Percentiles rank a stretch among this genome's conserved stretches.
phyloP scores from a whole-genome alignment of 257 asterid genomes.

The Solanum chiquidenum region DNA sequence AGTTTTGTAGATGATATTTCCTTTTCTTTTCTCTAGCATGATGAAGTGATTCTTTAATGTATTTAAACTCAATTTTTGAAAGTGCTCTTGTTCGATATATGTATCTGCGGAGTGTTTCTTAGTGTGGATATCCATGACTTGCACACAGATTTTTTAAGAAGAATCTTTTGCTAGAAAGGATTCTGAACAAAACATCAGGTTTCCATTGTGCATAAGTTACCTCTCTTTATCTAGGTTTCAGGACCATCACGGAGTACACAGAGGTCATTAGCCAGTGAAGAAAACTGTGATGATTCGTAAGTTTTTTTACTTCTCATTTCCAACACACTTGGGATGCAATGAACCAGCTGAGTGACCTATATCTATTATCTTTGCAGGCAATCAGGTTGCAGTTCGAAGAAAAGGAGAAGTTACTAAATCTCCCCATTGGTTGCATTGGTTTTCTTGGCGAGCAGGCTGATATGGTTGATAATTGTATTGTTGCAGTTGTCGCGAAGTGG shows the following conservation, averaged over 20 bases:
- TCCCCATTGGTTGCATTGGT: slow-evolving; percentile 12
- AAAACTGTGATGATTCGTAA: slow-evolving; percentile 61
- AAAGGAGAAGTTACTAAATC: slow-evolving; percentile 35
- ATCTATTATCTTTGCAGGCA: slow-evolving; percentile 32
- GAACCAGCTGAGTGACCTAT: neutral
- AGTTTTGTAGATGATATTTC: neutral
- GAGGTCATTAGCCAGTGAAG: slow-evolving; percentile 53
- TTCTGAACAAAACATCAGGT: neutral
- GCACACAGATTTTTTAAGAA: neutral
- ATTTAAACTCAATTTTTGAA: neutral
- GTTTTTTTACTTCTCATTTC: slow-evolving; percentile 11
- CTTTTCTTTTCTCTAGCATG: neutral
- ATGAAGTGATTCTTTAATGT: neutral
- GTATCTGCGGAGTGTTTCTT: neutral
- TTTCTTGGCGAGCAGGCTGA: neutral
- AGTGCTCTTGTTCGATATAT: neutral
- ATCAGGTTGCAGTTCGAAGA: slow-evolving; percentile 54
- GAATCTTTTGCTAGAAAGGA: neutral
- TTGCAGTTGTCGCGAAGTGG: slow-evolving; percentile 18
- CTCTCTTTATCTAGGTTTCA: slow-evolving; percentile 28
- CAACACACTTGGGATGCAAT: neutral
- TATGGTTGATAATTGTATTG: neutral
- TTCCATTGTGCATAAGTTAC: neutral
- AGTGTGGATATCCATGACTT: neutral
- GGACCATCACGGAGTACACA: slow-evolving; percentile 40